These are phyloP conservation scores for Pseudogymnoascus sp. DNA, from an alignment of 2,329 filamentous ascomycete genomes.

Conservation along the genomic window DNA sequence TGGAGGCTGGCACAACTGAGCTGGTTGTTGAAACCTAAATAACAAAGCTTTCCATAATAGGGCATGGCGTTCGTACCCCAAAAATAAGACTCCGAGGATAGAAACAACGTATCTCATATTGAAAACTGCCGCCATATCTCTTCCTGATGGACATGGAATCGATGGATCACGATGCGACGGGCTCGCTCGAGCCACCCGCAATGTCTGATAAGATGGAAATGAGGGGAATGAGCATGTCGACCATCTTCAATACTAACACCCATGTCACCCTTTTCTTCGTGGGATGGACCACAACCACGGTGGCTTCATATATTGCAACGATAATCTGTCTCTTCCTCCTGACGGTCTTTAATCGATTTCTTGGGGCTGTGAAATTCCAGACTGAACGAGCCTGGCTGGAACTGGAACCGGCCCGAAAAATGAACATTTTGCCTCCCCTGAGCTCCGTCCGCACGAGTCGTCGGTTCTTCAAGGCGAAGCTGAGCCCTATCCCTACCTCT, in stretches of 20 bases:
- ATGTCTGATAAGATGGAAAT: not conserved
- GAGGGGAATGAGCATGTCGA: slow-evolving; percentile 19
- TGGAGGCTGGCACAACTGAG: not conserved
- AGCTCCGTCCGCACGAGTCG: not conserved
- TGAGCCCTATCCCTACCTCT: slow-evolving; percentile 11
- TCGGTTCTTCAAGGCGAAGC: not conserved
- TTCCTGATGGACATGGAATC: not conserved
- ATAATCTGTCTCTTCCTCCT: slow-evolving; percentile 25
- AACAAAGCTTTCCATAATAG: not conserved
- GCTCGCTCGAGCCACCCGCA: not conserved
- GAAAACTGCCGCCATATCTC: not conserved
- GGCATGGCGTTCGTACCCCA: not conserved
- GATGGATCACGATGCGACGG: not conserved
- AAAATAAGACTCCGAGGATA: not conserved
- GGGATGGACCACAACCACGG: slow-evolving; percentile 24
- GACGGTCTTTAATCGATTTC: slow-evolving; percentile 26
- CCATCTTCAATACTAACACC: slow-evolving; percentile 24
- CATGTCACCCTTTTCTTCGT: slow-evolving; percentile 26
- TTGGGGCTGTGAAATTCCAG: slow-evolving; percentile 24
- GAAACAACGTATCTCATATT: not conserved
- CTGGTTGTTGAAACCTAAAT: not conserved
- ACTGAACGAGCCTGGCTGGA: slow-evolving; percentile 18
- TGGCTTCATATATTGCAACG: slow-evolving; percentile 22
- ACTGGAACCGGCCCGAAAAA: slow-evolving; percentile 14
- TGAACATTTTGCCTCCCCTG: slow-evolving; percentile 19